Base-by-base conservation (phyloP, 306 rosid species). In the Fragaria ananassa region DNA sequence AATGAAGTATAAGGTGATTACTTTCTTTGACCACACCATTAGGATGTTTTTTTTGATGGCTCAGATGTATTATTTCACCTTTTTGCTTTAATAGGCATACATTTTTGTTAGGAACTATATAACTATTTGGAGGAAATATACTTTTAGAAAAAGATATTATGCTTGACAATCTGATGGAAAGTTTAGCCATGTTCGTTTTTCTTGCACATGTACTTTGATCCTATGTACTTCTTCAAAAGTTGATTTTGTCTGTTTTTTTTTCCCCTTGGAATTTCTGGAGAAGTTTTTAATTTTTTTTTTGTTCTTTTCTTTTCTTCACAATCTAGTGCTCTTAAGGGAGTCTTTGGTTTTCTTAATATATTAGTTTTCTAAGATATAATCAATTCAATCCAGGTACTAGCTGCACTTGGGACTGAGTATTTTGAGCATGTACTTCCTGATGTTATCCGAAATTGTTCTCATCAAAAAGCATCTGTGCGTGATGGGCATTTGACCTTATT, bases 381-480 rank as follows among this genome's bases (percentile, higher is more conserved):
- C 46, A 49, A 54, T 57, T 34, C 37, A n/a, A 72, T 72, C 19
- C 83, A 92, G 98, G 97, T 95, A 70, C 83, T 92, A 84, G 88
- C 97, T 89, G 98, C 98, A 23, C 97, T 95, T 72, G 98, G 97
- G 68, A 85, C 89, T 45, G 88, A 35, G 75, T 95, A 74, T 88
- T 95, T 95, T 83, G 96, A 92, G 87, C 91, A 80, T 78, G 89
- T 88, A 85, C 96, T 95, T 80, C 97, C 98, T n/a, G 98, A 95
- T 81, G 74, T 92, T 83, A 86, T 92, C 84, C 91, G 89, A 75
- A 89, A 89, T 79, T 95, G 98, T 83, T 92, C 98, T 79, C 95
- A 95, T 87, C 96, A 81, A 79, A 95, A 80, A 86, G 96, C 97
- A 41, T 86, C 97, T 76, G 97, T 95, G 35, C 97, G 98, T 57